Evolutionary conservation across 108 stramenopile genomes (phyloP), one percentile per base, ranked within the genome.

Genomic region (Skeletonema marinoi): DNA sequence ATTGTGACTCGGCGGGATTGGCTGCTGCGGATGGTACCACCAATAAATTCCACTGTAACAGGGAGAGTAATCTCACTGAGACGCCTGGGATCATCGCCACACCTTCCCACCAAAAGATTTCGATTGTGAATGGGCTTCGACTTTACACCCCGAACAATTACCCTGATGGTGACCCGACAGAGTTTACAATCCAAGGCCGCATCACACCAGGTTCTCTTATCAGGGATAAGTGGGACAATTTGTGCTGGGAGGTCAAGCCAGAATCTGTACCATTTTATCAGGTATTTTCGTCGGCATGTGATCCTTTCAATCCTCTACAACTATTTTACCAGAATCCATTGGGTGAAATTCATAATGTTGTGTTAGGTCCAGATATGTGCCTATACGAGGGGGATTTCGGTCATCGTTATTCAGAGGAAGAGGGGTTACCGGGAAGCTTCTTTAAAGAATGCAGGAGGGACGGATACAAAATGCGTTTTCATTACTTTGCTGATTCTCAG

Each of bases 91-190:
- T 42, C 9, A 66, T 66, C 25, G 65, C 25, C 39, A 14, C 42
- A 21, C 19, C 36, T 10, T 66, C 41, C 21, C 29, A 66, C 39
- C 32, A 60, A 8, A 13, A 30, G 36, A n/a, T 60, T 44, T 63
- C 71, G 17, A 46, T 72, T 11, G 71, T 63, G 32, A 72, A 58
- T 17, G 71, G 60, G 9, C 41, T 72, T 44, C 71, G 71, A 7
- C 14, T 72, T 8, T 72, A 72, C 42, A 72, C 5, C 21, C 60
- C 71, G 29, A 72, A 62, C 62, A 30, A 44, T 14, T 16, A 62
- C 16, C 41, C 71, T 17, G 30, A 13, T 32, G 71, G 44, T 32
- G 71, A 72, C 32, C 71, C 71, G 19, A 38, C 48, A 25, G 62
- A 63, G 60, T 72, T 62, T 48, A 41, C 30, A 1, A 31, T 72